phyloP scores from a whole-genome alignment of 495 filamentous ascomycete genomes.

The Platismatia glauca region DNA sequence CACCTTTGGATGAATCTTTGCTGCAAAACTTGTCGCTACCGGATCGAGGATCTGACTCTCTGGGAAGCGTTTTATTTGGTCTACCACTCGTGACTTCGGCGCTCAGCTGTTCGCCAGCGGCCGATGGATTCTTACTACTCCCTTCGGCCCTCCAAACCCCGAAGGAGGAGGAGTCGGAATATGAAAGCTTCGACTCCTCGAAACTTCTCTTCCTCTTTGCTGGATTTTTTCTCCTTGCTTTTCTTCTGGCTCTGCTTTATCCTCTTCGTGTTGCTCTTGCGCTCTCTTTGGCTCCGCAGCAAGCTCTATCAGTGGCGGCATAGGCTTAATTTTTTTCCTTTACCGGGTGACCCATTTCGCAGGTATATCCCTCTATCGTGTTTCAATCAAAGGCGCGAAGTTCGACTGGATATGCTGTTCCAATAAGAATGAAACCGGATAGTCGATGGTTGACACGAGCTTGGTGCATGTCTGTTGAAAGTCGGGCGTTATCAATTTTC shows the following conservation, averaged over 20 bases:
- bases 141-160: neutral
- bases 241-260: neutral
- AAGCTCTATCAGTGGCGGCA: neutral
- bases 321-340: neutral
- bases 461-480: neutral
- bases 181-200: neutral
- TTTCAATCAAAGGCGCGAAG: neutral
- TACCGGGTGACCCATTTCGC: neutral
- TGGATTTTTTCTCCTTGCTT: neutral
- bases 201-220: neutral
- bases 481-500: neutral
- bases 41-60: neutral
- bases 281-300: neutral
- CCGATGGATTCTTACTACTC: neutral
- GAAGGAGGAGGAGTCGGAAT: neutral
- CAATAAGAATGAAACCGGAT: neutral
- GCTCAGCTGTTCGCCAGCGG: neutral
- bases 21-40: neutral
- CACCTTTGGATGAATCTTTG: neutral
- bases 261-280: neutral
- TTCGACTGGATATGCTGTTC: neutral
- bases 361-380: neutral
- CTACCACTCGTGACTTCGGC: neutral
- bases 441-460: neutral
- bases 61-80: neutral